Evolutionary conservation across 352 stramenopile genomes (phyloP).

Genomic region (Pythium sukuiense): DNA sequence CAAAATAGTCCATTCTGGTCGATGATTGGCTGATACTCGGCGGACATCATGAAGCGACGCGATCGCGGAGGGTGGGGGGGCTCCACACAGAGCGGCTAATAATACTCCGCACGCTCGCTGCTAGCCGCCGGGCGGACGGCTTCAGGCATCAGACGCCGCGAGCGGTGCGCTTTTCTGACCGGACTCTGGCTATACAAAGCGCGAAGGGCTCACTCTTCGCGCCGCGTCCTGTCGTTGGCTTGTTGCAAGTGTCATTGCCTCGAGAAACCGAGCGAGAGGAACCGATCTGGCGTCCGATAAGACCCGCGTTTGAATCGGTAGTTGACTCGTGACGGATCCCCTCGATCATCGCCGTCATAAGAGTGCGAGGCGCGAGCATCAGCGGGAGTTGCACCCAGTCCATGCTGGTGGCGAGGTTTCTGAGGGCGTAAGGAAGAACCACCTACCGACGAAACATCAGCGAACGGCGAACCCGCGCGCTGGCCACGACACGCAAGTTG

Average conservation of each 20-base stretch:
- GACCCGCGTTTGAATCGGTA: too few relatives aligned
- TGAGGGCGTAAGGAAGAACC: neutral
- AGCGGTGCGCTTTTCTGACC: neutral
- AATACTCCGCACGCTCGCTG: too few relatives aligned
- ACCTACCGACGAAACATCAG: neutral
- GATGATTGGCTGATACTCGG: neutral
- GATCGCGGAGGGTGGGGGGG: too few relatives aligned
- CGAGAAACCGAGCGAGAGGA: neutral
- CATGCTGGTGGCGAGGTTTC: neutral
- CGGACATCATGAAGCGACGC: neutral
- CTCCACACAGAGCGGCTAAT: too few relatives aligned
- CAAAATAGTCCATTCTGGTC: neutral
- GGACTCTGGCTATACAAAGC: slow-evolving; percentile 1
- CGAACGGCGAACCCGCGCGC: neutral
- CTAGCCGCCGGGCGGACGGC: neutral
- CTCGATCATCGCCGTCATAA: neutral
- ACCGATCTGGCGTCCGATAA: neutral
- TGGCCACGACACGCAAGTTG: neutral
- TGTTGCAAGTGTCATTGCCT: neutral
- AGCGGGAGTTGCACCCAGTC: neutral
- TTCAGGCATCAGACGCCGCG: neutral
- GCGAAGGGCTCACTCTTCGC: neutral
- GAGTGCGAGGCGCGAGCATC: slow-evolving; percentile 7
- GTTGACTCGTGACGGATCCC: neutral
- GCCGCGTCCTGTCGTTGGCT: neutral